Conservation (phyloP, 2,329 filamentous ascomycete genomes). For the Talaromyces marneffei region DNA sequence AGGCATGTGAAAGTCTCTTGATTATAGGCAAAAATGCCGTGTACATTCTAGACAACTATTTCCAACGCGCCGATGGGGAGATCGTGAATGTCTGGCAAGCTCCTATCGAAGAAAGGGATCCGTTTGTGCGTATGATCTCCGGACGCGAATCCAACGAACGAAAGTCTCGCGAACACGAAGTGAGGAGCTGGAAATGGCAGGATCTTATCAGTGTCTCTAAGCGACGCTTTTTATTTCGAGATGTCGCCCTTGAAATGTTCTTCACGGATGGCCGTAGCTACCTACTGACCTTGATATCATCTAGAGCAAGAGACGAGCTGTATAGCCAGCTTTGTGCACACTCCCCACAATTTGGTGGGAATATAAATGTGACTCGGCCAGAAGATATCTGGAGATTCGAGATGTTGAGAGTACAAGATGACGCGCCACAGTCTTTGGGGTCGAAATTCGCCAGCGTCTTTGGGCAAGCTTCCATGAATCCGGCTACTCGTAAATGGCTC, state of each 20-base stretch:
- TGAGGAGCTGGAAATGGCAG: constrained; percentile 85
- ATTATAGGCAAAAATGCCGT: constrained; percentile 88
- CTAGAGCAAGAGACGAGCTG: constrained; percentile 69
- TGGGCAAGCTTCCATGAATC: constrained; percentile 72
- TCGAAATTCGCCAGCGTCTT: constrained; percentile 92
- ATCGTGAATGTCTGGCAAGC: constrained; percentile 97
- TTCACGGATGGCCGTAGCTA: constrained; percentile 97
- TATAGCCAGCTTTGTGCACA: constrained; percentile 69
- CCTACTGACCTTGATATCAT: constrained; percentile 75
- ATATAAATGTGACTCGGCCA: constrained; percentile 63
- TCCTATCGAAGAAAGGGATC: constrained; percentile 83
- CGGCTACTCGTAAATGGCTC: constrained; percentile 83
- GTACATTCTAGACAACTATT: constrained; percentile 94
- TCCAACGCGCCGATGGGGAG: constrained; percentile 89
- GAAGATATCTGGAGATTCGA: constrained; percentile 93
- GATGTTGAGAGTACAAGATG: constrained; percentile 64
- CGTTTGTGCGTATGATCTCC: constrained; percentile 89
- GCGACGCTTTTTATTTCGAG: constrained; percentile 86
- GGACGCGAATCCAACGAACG: constrained; percentile 62
- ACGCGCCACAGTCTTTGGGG: constrained; percentile 63
- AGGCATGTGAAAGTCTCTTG: constrained; percentile 87
- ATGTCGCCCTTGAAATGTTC: constrained; percentile 95
- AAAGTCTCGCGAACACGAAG: constrained; percentile 66
- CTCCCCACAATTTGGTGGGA: constrained; percentile 71
- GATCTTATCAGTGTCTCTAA: constrained; percentile 96